Evolutionary conservation across 2,329 filamentous ascomycete species (phyloP), one percentile per base, ranked within the genome.

Genomic region (Neofusicoccum sp.): DNA sequence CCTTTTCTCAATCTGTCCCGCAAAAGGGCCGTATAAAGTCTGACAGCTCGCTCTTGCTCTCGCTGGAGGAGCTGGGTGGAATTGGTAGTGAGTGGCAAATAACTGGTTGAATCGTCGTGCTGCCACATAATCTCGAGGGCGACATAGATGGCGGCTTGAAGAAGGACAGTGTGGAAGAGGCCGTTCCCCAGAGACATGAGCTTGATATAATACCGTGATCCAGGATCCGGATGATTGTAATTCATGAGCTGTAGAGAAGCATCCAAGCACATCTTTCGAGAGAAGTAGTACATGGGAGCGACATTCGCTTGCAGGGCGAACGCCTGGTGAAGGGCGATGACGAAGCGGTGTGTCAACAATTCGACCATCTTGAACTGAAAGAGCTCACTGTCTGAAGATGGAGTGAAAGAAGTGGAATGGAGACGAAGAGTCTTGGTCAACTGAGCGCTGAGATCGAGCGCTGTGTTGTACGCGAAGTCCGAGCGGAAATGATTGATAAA

Each of bases 221-320:
- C 28, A 6, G 26, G 51, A 4, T 20, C 28, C 20, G 51, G 38
- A 5, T 43, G 36, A n/a, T 31, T 77, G 69, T 93, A 89, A 71
- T 84, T 89, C 81, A 96, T 87, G 70, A 93, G 88, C 12, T 88
- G 84, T 67, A 64, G 67, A 14, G 77, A 74, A 1, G 73, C 67
- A 36, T 84, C 82, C 2, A 83, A 62, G 62, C 76, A 79, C 6
- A 77, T 70, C 62, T 80, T 82, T 34, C 77, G 74, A 0, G 81
- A 84, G 69, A 78, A 82, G 63, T 82, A 75, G 65, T 78, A 85
- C 4, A 77, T 61, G 0, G 79, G 81, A 53, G 83, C 76, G 1
- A 66, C 64, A 4, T 69, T 73, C 8, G 80, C 77, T 62, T 75
- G 70, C 38, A 68, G 69, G 38, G 77, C 76, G 66, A 80, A 84